Percentiles rank a stretch among this genome's conserved stretches.
phyloP scores from a whole-genome alignment of 768 basidiomycete genomes.

The Lentinula sp. region DNA sequence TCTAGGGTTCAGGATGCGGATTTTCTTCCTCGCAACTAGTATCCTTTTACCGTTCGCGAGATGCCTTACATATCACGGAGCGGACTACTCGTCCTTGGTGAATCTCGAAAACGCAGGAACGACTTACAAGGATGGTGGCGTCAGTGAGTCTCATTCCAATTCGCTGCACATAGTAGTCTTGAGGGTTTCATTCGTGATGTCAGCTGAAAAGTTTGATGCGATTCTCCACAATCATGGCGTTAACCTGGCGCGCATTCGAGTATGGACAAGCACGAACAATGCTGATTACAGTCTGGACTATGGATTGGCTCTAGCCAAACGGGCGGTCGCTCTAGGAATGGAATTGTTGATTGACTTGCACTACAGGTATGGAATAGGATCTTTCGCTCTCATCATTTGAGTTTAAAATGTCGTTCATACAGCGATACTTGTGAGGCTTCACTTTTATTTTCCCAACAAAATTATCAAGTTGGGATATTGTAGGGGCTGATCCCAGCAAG shows the following conservation, averaged over 20 bases:
- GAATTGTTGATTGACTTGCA: constrained; percentile 51
- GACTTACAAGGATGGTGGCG: constrained; percentile 35
- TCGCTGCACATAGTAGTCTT: not conserved
- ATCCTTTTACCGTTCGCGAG: not conserved
- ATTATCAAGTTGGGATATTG: not conserved
- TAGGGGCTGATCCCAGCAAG: constrained; percentile 63
- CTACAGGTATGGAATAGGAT: constrained; percentile 31
- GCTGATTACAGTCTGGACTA: constrained; percentile 44
- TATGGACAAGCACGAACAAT: constrained; percentile 57
- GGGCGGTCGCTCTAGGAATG: constrained; percentile 53
- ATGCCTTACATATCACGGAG: constrained; percentile 40
- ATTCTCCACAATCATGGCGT: constrained; percentile 49
- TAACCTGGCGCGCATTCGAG: constrained; percentile 52
- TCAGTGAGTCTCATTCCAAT: not conserved
- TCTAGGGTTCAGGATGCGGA: not conserved
- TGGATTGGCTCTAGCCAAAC: constrained; percentile 47
- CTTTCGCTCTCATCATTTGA: not conserved
- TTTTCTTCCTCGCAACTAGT: not conserved
- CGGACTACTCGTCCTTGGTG: constrained; percentile 50
- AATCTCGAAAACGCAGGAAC: constrained; percentile 46
- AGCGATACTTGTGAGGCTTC: not conserved
- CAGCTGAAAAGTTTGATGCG: constrained; percentile 34
- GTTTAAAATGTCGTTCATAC: not conserved
- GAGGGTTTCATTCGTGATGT: constrained; percentile 16
- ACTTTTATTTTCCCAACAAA: not conserved